Conservation (phyloP, 1,139 yeast genomes). For the Pneumocystis oryctolagi region DNA sequence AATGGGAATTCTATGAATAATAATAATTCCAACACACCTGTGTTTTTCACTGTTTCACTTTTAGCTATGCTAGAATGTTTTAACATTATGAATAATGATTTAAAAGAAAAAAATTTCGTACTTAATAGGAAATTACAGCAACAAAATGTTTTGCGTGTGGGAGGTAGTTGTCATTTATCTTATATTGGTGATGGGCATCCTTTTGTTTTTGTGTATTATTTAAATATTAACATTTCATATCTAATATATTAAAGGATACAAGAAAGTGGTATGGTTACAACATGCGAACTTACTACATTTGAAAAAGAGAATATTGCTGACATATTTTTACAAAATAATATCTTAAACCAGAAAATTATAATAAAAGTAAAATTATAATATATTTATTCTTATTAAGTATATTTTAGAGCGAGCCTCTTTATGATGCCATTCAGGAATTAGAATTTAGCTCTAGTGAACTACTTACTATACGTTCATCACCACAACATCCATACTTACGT, state of each 20-base stretch:
- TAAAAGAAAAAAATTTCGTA: conserved; percentile 4
- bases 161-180: conserved; percentile 10
- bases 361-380: conserved; percentile 7
- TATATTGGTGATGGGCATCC: conserved; percentile 13
- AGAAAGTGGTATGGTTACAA: conserved; percentile 15
- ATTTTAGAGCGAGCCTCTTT: conserved; percentile 9
- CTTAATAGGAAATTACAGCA: conserved; percentile 1
- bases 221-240: not conserved
- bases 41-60: conserved; percentile 13
- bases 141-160: conserved; percentile 7
- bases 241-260: conserved; percentile 10
- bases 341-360: conserved; percentile 12
- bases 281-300: conserved; percentile 16
- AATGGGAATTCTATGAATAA: conserved; percentile 2
- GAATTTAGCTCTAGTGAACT: conserved; percentile 14
- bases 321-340: conserved; percentile 12
- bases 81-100: conserved; percentile 13
- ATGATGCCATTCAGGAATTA: conserved; percentile 16
- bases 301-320: conserved; percentile 14
- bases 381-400: not conserved
- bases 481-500: conserved; percentile 10
- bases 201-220: conserved; percentile 13
- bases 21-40: conserved; percentile 2
- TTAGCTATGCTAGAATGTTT: conserved; percentile 15
- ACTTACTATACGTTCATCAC: conserved; percentile 12